phyloP scores from a whole-genome alignment of 1,284 basidiomycete genomes.

The Moesziomyces parantarcticus region DNA sequence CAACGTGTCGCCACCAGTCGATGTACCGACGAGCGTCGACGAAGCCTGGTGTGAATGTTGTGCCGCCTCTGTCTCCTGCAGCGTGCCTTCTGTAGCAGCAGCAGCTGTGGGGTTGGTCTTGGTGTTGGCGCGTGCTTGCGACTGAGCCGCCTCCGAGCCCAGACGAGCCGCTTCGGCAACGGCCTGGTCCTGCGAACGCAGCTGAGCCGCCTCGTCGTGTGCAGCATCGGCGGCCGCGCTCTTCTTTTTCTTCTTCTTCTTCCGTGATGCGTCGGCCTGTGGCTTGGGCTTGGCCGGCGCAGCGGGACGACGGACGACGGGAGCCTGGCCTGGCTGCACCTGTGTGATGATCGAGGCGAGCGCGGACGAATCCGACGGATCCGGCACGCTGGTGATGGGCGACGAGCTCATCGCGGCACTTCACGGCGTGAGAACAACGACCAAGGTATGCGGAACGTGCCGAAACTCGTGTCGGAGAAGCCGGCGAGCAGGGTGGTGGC shows the following conservation, averaged over 20 bases:
- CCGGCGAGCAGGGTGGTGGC: too few relatives aligned
- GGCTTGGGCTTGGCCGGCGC: conserved; percentile 24
- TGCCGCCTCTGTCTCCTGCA: not conserved
- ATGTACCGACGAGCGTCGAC: conserved; percentile 32
- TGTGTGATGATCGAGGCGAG: conserved; percentile 59
- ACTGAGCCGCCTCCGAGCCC: conserved; percentile 34
- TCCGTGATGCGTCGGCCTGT: conserved; percentile 12
- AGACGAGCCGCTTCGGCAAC: conserved; percentile 33
- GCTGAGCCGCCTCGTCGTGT: conserved; percentile 17
- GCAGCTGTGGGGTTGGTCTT: not conserved
- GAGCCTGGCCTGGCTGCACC: conserved; percentile 47
- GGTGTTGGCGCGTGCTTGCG: conserved; percentile 26
- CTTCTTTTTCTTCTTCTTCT: conserved; percentile 49
- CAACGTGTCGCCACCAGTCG: conserved; percentile 30
- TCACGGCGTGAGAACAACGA: too few relatives aligned
- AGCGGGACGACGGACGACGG: conserved; percentile 24
- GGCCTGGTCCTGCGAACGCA: conserved; percentile 33
- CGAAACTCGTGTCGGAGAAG: too few relatives aligned
- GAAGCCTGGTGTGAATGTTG: conserved; percentile 37
- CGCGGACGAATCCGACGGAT: conserved; percentile 42
- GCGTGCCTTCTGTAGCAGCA: conserved; percentile 2
- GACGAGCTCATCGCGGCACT: conserved; percentile 30
- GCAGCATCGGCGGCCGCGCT: conserved; percentile 7
- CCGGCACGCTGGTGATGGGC: conserved; percentile 51
- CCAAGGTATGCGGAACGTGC: too few relatives aligned